Percentiles rank a stretch among this genome's conserved stretches.
Conservation (phyloP, 2,329 filamentous ascomycete species). For the Fusarium neocosmosporiellum region DNA sequence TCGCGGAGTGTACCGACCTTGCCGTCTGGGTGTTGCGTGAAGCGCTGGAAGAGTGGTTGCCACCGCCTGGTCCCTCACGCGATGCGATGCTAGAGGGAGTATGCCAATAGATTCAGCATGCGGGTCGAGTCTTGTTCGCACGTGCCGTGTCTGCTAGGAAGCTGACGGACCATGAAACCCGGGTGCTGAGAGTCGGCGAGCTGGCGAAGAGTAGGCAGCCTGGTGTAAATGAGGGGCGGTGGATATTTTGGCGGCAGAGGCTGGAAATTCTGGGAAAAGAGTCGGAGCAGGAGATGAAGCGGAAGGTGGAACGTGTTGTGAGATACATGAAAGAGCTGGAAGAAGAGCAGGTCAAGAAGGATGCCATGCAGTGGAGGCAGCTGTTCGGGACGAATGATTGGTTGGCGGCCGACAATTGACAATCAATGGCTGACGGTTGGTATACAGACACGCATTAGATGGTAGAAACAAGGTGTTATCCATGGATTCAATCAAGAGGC, state of each 20-base stretch:
- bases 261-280: slow-evolving; percentile 35
- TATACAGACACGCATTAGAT: background rate
- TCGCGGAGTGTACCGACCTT: slow-evolving; percentile 41
- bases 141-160: slow-evolving; percentile 19
- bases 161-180: slow-evolving; percentile 35
- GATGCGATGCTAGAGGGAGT: slow-evolving; percentile 38
- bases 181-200: slow-evolving; percentile 34
- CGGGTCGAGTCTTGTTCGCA: slow-evolving; percentile 40
- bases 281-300: slow-evolving; percentile 34
- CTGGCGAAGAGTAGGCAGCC: slow-evolving; percentile 28
- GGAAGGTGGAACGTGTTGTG: slow-evolving; percentile 32
- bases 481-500: background rate
- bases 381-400: background rate
- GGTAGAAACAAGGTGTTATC: background rate
- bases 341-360: background rate
- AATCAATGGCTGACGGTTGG: background rate
- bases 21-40: slow-evolving; percentile 47
- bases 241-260: slow-evolving; percentile 47
- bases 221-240: slow-evolving; percentile 44
- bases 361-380: background rate
- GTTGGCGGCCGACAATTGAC: background rate
- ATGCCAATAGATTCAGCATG: slow-evolving; percentile 47
- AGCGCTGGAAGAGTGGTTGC: slow-evolving; percentile 43
- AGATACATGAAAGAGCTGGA: slow-evolving; percentile 39
- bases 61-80: slow-evolving; percentile 18